These are phyloP conservation scores for barley (Hordeum vulgare) DNA, from an alignment of 176 grass and related monocot species.

Conservation along the genomic window MorexV3_pseudomolecules_assembly NC_058522.1:581097357-581097856, in stretches of 20 bases:
- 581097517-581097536: slow-evolving; percentile 50
- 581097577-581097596: neutral
- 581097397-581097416: neutral
- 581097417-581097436: too few relatives aligned
- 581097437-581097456: neutral
- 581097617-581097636: too few relatives aligned
- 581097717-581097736: too few relatives aligned
- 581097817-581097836: neutral
- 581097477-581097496: neutral
- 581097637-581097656: too few relatives aligned
- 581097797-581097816: neutral
- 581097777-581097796: neutral
- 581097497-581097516: neutral
- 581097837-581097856: neutral
- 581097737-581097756: neutral
- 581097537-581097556: slow-evolving; percentile 97
- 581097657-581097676: too few relatives aligned
- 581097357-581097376: neutral
- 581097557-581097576: slow-evolving; percentile 93
- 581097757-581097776: neutral
- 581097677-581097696: too few relatives aligned
- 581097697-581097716: too few relatives aligned
- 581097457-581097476: neutral
- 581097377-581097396: neutral
- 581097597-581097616: neutral